Percentiles rank a stretch among this genome's conserved stretches.
phyloP scores from a whole-genome alignment of 495 filamentous ascomycete genomes.

The Hypoxylon lienhwacheense region DNA sequence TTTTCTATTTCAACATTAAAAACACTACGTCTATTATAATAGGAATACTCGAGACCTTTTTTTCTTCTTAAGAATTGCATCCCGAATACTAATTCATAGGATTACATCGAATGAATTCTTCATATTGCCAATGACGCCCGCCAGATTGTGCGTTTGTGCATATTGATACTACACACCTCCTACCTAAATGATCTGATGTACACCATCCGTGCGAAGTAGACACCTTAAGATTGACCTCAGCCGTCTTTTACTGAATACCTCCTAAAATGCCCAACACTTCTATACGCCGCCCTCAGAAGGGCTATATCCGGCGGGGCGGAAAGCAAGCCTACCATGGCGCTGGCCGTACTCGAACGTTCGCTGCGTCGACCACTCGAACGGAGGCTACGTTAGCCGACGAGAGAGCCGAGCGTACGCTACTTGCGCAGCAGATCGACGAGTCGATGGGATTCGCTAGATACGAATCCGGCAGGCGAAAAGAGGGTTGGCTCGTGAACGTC shows the following conservation, averaged over 20 bases:
- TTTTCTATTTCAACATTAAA: no score
- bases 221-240: no score
- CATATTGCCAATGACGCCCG: constrained; percentile 21
- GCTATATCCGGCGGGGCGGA: constrained; percentile 54
- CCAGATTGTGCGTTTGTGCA: no score
- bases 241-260: constrained; percentile 2
- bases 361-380: constrained; percentile 70
- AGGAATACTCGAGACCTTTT: not conserved
- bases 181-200: constrained; percentile 1
- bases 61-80: not conserved
- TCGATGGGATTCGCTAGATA: constrained; percentile 89
- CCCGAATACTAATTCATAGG: not conserved
- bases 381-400: constrained; percentile 86
- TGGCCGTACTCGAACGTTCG: constrained; percentile 66
- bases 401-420: constrained; percentile 77
- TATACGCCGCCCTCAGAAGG: constrained; percentile 52
- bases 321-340: constrained; percentile 59
- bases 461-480: constrained; percentile 80
- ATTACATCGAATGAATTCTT: not conserved
- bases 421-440: constrained; percentile 92
- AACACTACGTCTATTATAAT: no score
- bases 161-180: no score
- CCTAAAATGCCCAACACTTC: constrained; percentile 53
- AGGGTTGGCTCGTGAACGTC: constrained; percentile 95
- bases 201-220: no score